Conservation (phyloP, 345 rosid genomes). For the Boechera retrofracta region DNA sequence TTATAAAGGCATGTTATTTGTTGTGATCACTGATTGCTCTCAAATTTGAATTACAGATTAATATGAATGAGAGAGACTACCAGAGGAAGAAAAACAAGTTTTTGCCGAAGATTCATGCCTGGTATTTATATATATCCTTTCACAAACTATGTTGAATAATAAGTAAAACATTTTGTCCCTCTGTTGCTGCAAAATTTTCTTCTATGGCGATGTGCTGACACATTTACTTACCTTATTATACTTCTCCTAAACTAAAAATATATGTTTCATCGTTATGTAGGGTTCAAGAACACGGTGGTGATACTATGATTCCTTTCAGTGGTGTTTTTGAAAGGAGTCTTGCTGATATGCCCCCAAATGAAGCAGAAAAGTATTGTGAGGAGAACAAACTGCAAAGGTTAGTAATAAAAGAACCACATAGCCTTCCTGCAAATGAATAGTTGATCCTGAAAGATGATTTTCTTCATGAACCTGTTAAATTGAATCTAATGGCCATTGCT, state of each 20-base stretch:
- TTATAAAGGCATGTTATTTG: slow-evolving; percentile 10
- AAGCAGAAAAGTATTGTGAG: slow-evolving; percentile 85
- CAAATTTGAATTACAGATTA: slow-evolving; percentile 61
- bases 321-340: slow-evolving; percentile 77
- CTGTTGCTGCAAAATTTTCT: slow-evolving; percentile 13
- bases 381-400: slow-evolving; percentile 97
- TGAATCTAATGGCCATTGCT: slow-evolving; percentile 23
- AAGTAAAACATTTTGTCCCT: background rate
- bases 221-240: background rate
- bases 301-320: slow-evolving; percentile 93
- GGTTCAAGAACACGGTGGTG: slow-evolving; percentile 98
- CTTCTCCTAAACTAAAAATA: background rate
- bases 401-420: slow-evolving; percentile 37
- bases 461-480: background rate
- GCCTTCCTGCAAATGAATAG: slow-evolving; percentile 3
- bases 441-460: slow-evolving; percentile 16
- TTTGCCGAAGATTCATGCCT: slow-evolving; percentile 97
- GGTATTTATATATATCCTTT: slow-evolving; percentile 55
- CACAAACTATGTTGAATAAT: slow-evolving; percentile 17
- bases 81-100: slow-evolving; percentile 97
- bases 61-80: slow-evolving; percentile 94
- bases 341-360: slow-evolving; percentile 78
- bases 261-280: slow-evolving; percentile 47
- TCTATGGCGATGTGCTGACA: background rate
- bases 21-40: slow-evolving; percentile 24